phyloP scores from a whole-genome alignment of 805 yeast species.

The Teunomyces panamensis region DNA sequence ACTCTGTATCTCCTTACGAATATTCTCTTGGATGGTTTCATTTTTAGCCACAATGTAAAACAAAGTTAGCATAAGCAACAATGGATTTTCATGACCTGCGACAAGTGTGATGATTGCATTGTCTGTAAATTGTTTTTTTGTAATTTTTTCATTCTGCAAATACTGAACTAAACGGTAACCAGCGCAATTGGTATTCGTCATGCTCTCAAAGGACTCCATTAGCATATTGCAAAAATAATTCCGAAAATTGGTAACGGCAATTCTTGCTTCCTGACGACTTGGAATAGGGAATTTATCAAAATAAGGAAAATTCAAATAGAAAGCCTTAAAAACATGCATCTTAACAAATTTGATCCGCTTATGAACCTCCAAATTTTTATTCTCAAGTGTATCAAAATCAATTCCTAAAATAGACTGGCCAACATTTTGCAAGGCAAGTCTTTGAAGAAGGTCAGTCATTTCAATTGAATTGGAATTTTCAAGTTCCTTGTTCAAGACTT shows the following conservation, averaged over 20 bases:
- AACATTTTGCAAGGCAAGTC: conserved; percentile 47
- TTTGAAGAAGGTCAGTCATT: conserved; percentile 44
- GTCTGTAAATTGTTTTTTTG: conserved; percentile 48
- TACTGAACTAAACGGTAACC: conserved; percentile 41
- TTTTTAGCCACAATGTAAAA: conserved; percentile 47
- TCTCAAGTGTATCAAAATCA: conserved; percentile 39
- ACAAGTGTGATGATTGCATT: conserved; percentile 53
- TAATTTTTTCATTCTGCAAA: conserved; percentile 31
- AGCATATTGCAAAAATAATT: conserved; percentile 32
- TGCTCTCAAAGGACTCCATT: conserved; percentile 13
- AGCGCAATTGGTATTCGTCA: conserved; percentile 27
- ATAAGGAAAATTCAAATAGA: conserved; percentile 54
- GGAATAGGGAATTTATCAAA: conserved; percentile 50
- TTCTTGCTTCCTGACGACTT: conserved; percentile 41
- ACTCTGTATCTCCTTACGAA: conserved; percentile 21
- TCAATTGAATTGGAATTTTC: conserved; percentile 9
- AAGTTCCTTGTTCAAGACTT: neutral
- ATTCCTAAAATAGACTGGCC: conserved; percentile 51
- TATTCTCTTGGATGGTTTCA: conserved; percentile 26
- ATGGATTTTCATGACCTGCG: conserved; percentile 67
- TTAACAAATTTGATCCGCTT: conserved; percentile 42
- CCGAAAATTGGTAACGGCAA: conserved; percentile 43
- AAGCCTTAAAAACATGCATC: conserved; percentile 52
- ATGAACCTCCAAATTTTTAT: conserved; percentile 32
- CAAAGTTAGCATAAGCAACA: conserved; percentile 46